Evolutionary conservation across 805 yeast species (phyloP).

Genomic region (Isabelozyma rhagii): DNA sequence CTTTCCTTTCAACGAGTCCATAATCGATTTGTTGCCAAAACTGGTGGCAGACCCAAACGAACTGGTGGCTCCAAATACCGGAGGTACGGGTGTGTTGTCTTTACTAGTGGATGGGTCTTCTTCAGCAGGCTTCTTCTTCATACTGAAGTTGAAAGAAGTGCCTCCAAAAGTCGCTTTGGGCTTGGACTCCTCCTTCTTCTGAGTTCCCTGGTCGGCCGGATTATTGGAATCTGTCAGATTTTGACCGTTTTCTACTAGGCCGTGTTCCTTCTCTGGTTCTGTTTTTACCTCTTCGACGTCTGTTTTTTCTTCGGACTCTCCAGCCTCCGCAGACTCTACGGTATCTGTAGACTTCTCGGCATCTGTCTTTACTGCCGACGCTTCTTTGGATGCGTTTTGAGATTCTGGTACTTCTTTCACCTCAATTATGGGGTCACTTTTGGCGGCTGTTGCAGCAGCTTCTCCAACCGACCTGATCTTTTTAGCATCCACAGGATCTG

Average conservation of each 20-base stretch:
- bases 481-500: slow-evolving; percentile 6
- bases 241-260: no score
- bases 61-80: slow-evolving; percentile 1
- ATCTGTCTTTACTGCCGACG: slow-evolving; percentile 2
- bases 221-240: no score
- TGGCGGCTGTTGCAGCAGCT: not conserved
- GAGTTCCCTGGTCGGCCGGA: no score
- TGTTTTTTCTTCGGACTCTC: no score
- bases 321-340: not conserved
- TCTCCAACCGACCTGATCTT: slow-evolving; percentile 4
- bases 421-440: not conserved
- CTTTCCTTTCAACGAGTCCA: slow-evolving; percentile 20
- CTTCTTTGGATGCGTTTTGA: slow-evolving; percentile 10
- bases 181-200: not conserved
- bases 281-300: no score
- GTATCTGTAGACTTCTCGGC: not conserved
- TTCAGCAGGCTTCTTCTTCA: slow-evolving; percentile 4
- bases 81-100: not conserved
- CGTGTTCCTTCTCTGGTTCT: no score
- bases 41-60: slow-evolving; percentile 40
- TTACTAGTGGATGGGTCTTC: not conserved
- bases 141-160: slow-evolving; percentile 5
- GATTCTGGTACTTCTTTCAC: slow-evolving; percentile 7
- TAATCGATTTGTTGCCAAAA: slow-evolving; percentile 28
- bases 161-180: slow-evolving; percentile 6